These are phyloP conservation scores for Hyparrhenia diplandra DNA, from an alignment of 176 grass and related monocot genomes.

Conservation along the genomic window DNA sequence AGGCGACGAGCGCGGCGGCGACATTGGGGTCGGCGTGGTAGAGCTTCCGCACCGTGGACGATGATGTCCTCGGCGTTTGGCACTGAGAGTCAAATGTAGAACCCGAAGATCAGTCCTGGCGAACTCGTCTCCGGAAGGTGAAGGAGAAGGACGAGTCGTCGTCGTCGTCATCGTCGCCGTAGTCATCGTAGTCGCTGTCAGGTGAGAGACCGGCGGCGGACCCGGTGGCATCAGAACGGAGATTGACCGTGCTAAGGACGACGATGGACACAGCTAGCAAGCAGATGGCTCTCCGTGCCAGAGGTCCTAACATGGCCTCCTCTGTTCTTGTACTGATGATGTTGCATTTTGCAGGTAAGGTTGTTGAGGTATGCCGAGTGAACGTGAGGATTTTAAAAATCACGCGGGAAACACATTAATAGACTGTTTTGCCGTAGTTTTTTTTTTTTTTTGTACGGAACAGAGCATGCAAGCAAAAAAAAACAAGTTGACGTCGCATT, in stretches of 20 bases:
- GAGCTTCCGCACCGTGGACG: slow-evolving; percentile 32
- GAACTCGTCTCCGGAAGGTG: neutral
- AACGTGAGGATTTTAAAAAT: too few relatives aligned
- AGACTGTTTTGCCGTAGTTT: too few relatives aligned
- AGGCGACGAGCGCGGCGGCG: slow-evolving; percentile 40
- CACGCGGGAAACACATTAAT: too few relatives aligned
- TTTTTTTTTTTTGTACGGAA: too few relatives aligned
- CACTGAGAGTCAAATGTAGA: slow-evolving; percentile 50
- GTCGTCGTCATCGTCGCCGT: neutral
- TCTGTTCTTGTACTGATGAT: too few relatives aligned
- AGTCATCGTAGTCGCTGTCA: neutral
- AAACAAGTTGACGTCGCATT: too few relatives aligned
- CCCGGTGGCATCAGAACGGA: neutral
- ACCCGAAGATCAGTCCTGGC: slow-evolving; percentile 23
- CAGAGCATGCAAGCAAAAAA: too few relatives aligned
- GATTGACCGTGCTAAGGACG: neutral
- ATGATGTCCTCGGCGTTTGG: slow-evolving; percentile 36
- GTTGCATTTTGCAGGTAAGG: too few relatives aligned
- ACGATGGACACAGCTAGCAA: slow-evolving; percentile 27
- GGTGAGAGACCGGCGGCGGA: neutral
- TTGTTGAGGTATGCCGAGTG: too few relatives aligned
- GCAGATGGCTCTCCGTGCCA: neutral
- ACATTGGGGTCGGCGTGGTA: slow-evolving; percentile 29
- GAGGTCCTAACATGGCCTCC: too few relatives aligned
- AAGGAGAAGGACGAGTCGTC: slow-evolving; percentile 29